phyloP scores from a whole-genome alignment of 2,329 filamentous ascomycete genomes.

The Karstenula rhodostoma region DNA sequence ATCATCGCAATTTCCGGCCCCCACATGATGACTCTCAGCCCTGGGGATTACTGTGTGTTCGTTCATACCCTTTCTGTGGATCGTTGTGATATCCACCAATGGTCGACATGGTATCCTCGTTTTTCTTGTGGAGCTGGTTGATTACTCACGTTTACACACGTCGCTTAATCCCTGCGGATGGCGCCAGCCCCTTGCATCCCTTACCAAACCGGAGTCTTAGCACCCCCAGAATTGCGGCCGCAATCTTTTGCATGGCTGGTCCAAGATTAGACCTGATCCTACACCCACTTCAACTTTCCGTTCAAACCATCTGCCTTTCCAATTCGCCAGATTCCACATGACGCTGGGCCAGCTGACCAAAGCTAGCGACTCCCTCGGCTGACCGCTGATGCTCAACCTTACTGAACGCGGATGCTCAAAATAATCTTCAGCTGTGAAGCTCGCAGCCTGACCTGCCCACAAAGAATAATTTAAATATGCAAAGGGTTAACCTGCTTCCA shows the following conservation, averaged over 20 bases:
- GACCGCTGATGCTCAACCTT: constrained; percentile 2
- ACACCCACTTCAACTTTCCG: background rate
- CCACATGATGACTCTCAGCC: background rate
- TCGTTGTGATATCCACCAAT: background rate
- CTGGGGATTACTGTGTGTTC: background rate
- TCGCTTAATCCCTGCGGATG: constrained; percentile 1
- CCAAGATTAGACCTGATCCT: background rate
- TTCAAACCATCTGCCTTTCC: background rate
- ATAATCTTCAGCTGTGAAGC: background rate
- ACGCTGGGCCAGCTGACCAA: background rate
- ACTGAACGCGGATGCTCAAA: background rate
- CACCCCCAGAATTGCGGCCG: background rate
- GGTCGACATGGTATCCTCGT: background rate
- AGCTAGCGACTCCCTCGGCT: background rate
- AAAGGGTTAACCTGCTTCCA: background rate
- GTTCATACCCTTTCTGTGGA: background rate
- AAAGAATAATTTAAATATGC: background rate
- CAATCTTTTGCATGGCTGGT: background rate
- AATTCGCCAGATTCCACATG: background rate
- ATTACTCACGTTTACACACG: constrained; percentile 3
- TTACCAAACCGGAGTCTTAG: background rate
- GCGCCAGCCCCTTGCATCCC: constrained; percentile 1
- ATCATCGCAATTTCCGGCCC: background rate
- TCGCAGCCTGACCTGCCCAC: background rate
- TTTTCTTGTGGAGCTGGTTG: background rate